Conservation (phyloP, 2,329 filamentous ascomycete genomes). For the Sclerotinia glacialis region DNA sequence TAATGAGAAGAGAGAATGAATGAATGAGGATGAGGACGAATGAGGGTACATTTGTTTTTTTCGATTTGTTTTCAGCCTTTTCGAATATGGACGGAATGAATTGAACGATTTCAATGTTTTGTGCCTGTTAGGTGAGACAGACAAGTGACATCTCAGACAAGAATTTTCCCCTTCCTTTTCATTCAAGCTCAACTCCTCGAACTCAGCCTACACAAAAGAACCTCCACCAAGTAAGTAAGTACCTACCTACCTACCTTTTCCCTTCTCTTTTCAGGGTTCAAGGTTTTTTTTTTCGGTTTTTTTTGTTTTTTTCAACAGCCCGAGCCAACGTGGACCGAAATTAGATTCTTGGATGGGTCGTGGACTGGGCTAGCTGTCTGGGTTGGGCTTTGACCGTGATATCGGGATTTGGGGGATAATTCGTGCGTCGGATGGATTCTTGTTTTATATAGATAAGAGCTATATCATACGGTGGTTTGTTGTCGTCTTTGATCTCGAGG, state of each 20-base stretch:
- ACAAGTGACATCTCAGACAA: conserved; percentile 5
- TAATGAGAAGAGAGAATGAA: background rate
- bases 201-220: background rate
- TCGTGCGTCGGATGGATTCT: background rate
- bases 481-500: background rate
- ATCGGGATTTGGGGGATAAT: background rate
- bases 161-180: background rate
- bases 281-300: background rate
- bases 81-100: background rate
- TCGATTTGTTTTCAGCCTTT: background rate
- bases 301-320: background rate
- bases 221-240: background rate
- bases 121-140: conserved; percentile 14
- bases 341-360: conserved; percentile 6
- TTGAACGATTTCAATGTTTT: background rate
- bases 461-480: background rate
- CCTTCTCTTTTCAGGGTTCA: conserved; percentile 9
- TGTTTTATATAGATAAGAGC: conserved; percentile 11
- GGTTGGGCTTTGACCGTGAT: conserved; percentile 12
- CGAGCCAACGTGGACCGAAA: conserved; percentile 5
- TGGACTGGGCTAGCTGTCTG: background rate
- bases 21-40: too few relatives aligned
- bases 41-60: background rate
- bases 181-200: background rate
- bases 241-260: too few relatives aligned